Evolutionary conservation across 805 yeast genomes (phyloP).

Genomic region (Hermanozyma aechmeae): DNA sequence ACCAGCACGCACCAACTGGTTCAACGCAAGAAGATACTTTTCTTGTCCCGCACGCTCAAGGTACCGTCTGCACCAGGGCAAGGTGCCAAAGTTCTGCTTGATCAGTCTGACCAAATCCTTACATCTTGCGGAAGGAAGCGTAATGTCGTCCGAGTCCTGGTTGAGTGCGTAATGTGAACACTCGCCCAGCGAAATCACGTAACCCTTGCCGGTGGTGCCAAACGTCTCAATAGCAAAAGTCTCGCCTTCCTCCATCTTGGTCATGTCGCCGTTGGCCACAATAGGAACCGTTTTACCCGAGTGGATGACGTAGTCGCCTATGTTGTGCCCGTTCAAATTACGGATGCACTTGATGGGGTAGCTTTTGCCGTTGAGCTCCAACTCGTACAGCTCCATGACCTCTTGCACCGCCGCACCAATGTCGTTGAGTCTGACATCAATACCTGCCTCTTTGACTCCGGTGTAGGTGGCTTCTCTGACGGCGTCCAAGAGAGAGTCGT

Average conservation of each 20-base stretch:
- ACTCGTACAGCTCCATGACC: constrained; percentile 93
- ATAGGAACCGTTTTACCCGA: constrained; percentile 96
- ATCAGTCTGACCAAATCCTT: constrained; percentile 60
- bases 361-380: constrained; percentile 79
- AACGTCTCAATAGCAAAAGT: constrained; percentile 97
- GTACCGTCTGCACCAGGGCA: constrained; percentile 95
- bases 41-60: constrained; percentile 88
- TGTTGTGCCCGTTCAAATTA: constrained; percentile 91
- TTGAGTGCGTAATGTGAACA: constrained; percentile 85
- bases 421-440: constrained; percentile 90
- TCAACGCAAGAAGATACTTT: constrained; percentile 80
- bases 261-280: constrained; percentile 84
- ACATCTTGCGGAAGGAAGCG: constrained; percentile 57
- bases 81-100: constrained; percentile 78
- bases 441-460: constrained; percentile 88
- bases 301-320: constrained; percentile 76
- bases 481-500: constrained; percentile 72
- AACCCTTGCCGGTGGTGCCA: constrained; percentile 94
- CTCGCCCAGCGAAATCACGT: constrained; percentile 80
- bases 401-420: constrained; percentile 95
- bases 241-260: constrained; percentile 99
- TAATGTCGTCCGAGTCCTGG: constrained; percentile 28
- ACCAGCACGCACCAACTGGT: constrained; percentile 76
- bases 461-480: constrained; percentile 91
- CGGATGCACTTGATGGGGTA: constrained; percentile 83